Percentiles rank a stretch among this genome's conserved stretches.
Evolutionary conservation across 805 yeast genomes (phyloP).

Genomic region (Pichia exigua): DNA sequence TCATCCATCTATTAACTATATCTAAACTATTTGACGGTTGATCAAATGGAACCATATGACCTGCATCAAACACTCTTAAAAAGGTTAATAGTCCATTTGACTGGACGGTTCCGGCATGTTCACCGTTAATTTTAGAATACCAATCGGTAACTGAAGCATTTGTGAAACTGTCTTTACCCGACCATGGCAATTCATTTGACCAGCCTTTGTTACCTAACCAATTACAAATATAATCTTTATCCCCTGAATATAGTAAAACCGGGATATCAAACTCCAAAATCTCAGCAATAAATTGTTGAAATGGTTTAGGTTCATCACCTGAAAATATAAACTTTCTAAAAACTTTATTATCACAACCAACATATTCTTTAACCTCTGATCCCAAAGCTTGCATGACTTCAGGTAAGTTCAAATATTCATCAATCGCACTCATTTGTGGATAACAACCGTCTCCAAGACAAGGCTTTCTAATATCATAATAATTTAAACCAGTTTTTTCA

Average conservation of each 20-base stretch:
- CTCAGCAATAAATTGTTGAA: constrained; percentile 64
- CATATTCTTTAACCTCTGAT: constrained; percentile 75
- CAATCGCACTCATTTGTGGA: constrained; percentile 67
- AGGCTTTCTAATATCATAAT: constrained; percentile 76
- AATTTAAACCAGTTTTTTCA: constrained; percentile 79
- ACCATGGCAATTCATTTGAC: constrained; percentile 59
- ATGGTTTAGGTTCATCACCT: constrained; percentile 92
- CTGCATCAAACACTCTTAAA: constrained; percentile 80
- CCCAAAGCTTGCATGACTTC: constrained; percentile 79
- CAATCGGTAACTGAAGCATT: constrained; percentile 16
- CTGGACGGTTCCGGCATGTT: constrained; percentile 32
- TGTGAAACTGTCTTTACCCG: constrained; percentile 12
- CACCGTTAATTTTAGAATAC: constrained; percentile 24
- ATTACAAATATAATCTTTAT: constrained; percentile 92
- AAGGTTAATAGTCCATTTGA: constrained; percentile 62
- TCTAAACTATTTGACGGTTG: constrained; percentile 72
- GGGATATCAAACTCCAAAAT: constrained; percentile 70
- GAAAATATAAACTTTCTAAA: constrained; percentile 73
- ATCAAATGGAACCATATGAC: constrained; percentile 94
- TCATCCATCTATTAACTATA: constrained; percentile 81
- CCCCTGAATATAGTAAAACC: constrained; percentile 88
- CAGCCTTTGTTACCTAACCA: constrained; percentile 93
- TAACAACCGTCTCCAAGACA: constrained; percentile 74
- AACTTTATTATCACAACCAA: constrained; percentile 71
- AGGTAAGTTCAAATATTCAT: constrained; percentile 67